These are phyloP conservation scores for Neurospora hispaniola DNA, from an alignment of 495 filamentous ascomycete species.

Conservation along the genomic window DNA sequence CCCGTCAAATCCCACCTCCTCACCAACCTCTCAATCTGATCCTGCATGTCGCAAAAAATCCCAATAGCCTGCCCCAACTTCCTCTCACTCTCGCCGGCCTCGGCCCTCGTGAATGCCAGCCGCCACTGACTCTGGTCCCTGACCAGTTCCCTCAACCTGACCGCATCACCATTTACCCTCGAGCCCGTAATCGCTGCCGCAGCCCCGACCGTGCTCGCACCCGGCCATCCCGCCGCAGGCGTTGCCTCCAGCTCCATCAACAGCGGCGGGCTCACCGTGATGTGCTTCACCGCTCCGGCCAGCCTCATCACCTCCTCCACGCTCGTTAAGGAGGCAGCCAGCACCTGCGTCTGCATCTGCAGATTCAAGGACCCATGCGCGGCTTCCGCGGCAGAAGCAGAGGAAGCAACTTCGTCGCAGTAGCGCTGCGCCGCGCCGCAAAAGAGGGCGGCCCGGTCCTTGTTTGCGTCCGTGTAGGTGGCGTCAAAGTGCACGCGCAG, in stretches of 20 bases:
- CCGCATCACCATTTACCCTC: slow-evolving; percentile 29
- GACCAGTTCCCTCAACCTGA: slow-evolving; percentile 11
- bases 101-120: slow-evolving; percentile 39
- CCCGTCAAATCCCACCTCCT: slow-evolving; percentile 2
- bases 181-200: slow-evolving; percentile 20
- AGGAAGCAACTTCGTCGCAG: slow-evolving; percentile 25
- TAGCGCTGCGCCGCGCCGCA: slow-evolving; percentile 43
- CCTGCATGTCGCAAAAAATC: slow-evolving; percentile 51
- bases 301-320: slow-evolving; percentile 46
- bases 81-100: slow-evolving; percentile 37
- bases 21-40: slow-evolving; percentile 39
- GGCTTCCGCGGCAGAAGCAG: neutral
- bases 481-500: slow-evolving; percentile 49
- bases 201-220: slow-evolving; percentile 9
- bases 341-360: slow-evolving; percentile 37
- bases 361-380: neutral
- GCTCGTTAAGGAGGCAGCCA: slow-evolving; percentile 47
- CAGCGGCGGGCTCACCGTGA: slow-evolving; percentile 46
- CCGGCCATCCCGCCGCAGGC: slow-evolving; percentile 17
- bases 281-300: slow-evolving; percentile 42
- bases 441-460: slow-evolving; percentile 31
- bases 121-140: slow-evolving; percentile 37
- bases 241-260: slow-evolving; percentile 35
- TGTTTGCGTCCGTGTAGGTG: slow-evolving; percentile 36
- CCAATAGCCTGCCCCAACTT: slow-evolving; percentile 50